These are phyloP conservation scores for Manihot esculenta DNA, from an alignment of 441 rosid species.

Conservation along the genomic window DNA sequence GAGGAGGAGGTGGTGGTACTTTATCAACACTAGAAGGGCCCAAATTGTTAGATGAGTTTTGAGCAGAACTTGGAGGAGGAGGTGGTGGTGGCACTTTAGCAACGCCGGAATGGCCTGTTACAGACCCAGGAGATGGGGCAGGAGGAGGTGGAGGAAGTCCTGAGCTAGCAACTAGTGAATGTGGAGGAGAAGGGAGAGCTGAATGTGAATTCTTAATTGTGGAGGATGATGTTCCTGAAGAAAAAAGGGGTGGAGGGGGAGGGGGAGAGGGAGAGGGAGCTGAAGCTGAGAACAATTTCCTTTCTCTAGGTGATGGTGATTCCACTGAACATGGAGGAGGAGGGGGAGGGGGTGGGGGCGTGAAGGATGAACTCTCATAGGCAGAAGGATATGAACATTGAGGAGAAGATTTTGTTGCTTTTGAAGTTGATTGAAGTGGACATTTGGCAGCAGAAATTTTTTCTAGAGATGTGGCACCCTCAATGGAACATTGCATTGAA, in stretches of 20 bases:
- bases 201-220: conserved; percentile 30
- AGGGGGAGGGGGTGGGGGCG: conserved; percentile 18
- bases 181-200: conserved; percentile 36
- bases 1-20: conserved; percentile 36
- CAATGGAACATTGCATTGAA: conserved; percentile 19
- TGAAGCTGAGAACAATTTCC: conserved; percentile 17
- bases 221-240: conserved; percentile 21
- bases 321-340: conserved; percentile 17
- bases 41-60: neutral
- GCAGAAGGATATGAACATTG: conserved; percentile 21
- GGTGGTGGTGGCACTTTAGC: conserved; percentile 43
- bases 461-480: conserved; percentile 14
- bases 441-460: conserved; percentile 16
- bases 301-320: conserved; percentile 17
- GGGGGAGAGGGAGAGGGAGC: conserved; percentile 34
- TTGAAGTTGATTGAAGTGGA: conserved; percentile 15
- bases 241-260: conserved; percentile 26
- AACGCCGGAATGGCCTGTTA: neutral
- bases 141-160: conserved; percentile 39
- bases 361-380: conserved; percentile 23
- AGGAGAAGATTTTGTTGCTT: conserved; percentile 21
- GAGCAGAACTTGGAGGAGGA: conserved; percentile 39
- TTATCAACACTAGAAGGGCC: conserved; percentile 24
- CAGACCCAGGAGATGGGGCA: conserved; percentile 6
- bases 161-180: conserved; percentile 31